Percentiles rank a stretch among this genome's conserved stretches.
Evolutionary conservation across 305 asterid genomes (phyloP).

Genomic region (Fraxinus floribunda): DNA sequence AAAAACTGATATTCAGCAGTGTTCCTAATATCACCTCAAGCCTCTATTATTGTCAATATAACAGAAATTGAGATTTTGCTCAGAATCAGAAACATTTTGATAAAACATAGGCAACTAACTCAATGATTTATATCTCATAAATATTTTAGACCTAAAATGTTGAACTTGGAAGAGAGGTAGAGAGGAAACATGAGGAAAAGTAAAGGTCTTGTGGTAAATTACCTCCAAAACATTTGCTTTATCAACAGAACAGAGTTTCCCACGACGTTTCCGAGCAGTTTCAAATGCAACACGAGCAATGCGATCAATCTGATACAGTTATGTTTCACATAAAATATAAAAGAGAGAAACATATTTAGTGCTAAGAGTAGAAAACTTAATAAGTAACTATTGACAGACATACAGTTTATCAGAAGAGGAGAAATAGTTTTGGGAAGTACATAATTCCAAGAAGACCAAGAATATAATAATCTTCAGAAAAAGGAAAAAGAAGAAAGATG

Average conservation of each 20-base stretch:
- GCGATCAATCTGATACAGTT: constrained; percentile 69
- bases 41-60: background rate
- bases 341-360: background rate
- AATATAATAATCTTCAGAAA: background rate
- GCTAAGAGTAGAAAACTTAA: background rate
- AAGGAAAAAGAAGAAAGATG: background rate
- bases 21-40: background rate
- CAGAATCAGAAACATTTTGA: background rate
- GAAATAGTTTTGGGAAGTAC: background rate
- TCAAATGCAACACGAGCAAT: constrained; percentile 95
- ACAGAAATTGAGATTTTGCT: background rate
- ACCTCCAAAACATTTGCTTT: constrained; percentile 99
- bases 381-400: no score
- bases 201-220: constrained; percentile 2
- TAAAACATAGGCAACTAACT: background rate
- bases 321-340: constrained; percentile 3
- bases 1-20: background rate
- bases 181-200: background rate
- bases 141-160: background rate
- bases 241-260: constrained; percentile 92
- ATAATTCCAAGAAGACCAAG: background rate
- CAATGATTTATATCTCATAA: background rate
- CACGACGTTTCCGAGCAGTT: constrained; percentile 80
- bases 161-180: constrained; percentile 3
- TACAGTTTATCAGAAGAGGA: background rate